Base-by-base conservation (phyloP, 441 rosid genomes). In the Eugenia klotzschiana region DNA sequence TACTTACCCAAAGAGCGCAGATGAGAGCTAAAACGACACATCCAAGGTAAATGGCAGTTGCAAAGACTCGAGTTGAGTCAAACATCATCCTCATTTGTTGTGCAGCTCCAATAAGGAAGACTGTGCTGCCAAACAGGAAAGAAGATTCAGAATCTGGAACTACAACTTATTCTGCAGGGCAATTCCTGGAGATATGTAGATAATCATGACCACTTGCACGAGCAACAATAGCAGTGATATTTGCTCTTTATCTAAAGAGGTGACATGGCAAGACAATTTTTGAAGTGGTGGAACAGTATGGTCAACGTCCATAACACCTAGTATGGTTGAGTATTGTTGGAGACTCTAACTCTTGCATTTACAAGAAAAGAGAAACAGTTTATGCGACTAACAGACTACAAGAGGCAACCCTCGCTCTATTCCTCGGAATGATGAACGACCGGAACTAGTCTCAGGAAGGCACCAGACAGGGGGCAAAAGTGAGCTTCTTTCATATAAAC, bases 81-180 rank as follows among this genome's bases (percentile, higher is more conserved):
- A 95, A 91, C 98, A 95, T 97, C 99, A 95, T 93, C 54, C 90
- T 89, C 72, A 95, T 79, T 86, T 97, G 99, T 83, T 88, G 93
- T 84, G 79, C 89, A 88, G 91, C 89, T 89, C 98, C 98, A 86
- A 93, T 89, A 83, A 96, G 92, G 86, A 97, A 95, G 87, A 90
- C 98, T 94, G 99, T 95, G 94, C 98, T 97, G 98, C 92, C 98
- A 90, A 88, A 88, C 82, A 86, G 49, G 85, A 84, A 86, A 81
- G 82, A 69, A 81, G 86, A 80, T 82, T 87, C 57, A 83, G 84
- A 86, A 87, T 80, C 50, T 55, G 51, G 58, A 79, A 79, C 2
- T 7, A 33, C 43, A 64, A 64, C 77, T 64, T 18, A 64, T 33
- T 64, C 25, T 9, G 18, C 10, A 46, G 25, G 56, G n/a, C n/a